Percentiles rank a stretch among this genome's conserved stretches.
These are phyloP conservation scores for Lepidopterella palustris DNA, from an alignment of 495 filamentous ascomycete genomes.

Conservation along the genomic window DNA sequence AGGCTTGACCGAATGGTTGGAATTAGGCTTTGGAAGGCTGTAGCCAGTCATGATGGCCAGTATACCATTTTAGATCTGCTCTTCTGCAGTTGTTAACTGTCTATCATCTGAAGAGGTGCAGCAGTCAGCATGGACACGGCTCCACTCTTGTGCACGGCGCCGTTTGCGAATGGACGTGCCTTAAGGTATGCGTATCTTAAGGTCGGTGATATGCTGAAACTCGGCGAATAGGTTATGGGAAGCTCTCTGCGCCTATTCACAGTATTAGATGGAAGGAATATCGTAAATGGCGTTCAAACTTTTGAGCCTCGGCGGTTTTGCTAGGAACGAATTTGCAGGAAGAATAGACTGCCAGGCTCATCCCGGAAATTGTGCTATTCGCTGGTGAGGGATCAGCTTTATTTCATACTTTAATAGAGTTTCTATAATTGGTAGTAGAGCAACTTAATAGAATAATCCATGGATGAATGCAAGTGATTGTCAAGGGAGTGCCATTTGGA, in stretches of 20 bases:
- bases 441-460: too few species aligned
- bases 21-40: neutral
- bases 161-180: too few species aligned
- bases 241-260: neutral
- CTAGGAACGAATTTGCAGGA: neutral
- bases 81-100: neutral
- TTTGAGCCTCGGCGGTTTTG: neutral
- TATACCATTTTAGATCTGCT: conserved; percentile 16
- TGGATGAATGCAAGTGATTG: too few species aligned
- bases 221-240: neutral
- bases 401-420: too few species aligned
- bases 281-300: neutral
- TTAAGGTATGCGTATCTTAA: too few species aligned
- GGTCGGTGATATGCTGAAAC: neutral
- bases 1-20: neutral
- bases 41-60: neutral
- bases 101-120: neutral
- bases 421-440: too few species aligned
- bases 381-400: too few species aligned
- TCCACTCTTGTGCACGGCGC: too few species aligned
- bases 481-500: too few species aligned
- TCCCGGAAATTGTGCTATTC: neutral
- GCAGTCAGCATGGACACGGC: neutral
- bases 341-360: neutral
- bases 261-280: neutral